These are phyloP conservation scores for Stachybotrys chartarum DNA, from an alignment of 2,329 filamentous ascomycete genomes.

Conservation along the genomic window DNA sequence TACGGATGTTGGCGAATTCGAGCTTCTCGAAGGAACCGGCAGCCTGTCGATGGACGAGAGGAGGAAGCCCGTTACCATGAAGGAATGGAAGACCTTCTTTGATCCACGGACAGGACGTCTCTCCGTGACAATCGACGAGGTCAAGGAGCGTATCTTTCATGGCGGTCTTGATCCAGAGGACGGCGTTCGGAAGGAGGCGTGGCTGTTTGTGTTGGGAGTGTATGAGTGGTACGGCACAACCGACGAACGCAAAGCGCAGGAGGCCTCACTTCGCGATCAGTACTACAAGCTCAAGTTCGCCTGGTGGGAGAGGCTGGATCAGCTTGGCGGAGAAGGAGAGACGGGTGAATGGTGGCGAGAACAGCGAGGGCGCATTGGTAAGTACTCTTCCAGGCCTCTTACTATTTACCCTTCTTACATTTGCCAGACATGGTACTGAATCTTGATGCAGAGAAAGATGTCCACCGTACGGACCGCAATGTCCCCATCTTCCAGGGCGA, in stretches of 20 bases:
- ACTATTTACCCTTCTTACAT: neutral
- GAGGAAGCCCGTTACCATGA: slow-evolving; percentile 67
- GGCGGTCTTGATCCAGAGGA: slow-evolving; percentile 85
- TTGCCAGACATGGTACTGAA: slow-evolving; percentile 7
- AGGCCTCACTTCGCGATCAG: slow-evolving; percentile 82
- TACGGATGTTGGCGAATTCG: slow-evolving; percentile 91
- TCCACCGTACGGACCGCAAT: slow-evolving; percentile 90
- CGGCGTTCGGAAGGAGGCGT: slow-evolving; percentile 90
- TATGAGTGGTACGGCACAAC: slow-evolving; percentile 87
- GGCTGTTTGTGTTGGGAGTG: slow-evolving; percentile 88
- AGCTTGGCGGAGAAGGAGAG: slow-evolving; percentile 71
- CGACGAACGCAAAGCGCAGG: slow-evolving; percentile 75
- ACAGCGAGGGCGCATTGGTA: slow-evolving; percentile 88
- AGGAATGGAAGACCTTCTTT: slow-evolving; percentile 91
- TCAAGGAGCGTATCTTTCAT: slow-evolving; percentile 96
- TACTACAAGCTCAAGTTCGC: slow-evolving; percentile 89
- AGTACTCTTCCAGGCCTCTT: slow-evolving; percentile 23
- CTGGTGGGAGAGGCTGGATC: slow-evolving; percentile 93
- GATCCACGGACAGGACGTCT: slow-evolving; percentile 67
- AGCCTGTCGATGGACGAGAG: slow-evolving; percentile 69
- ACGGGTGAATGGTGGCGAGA: slow-evolving; percentile 96
- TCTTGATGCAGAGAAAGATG: slow-evolving; percentile 76
- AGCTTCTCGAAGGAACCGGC: slow-evolving; percentile 77
- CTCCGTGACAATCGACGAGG: slow-evolving; percentile 77
- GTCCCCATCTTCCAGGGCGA: slow-evolving; percentile 95